Percentiles rank a stretch among this genome's conserved stretches.
These are phyloP conservation scores for Halophytophthora polymorphica DNA, from an alignment of 352 stramenopile species.

Conservation along the genomic window DNA sequence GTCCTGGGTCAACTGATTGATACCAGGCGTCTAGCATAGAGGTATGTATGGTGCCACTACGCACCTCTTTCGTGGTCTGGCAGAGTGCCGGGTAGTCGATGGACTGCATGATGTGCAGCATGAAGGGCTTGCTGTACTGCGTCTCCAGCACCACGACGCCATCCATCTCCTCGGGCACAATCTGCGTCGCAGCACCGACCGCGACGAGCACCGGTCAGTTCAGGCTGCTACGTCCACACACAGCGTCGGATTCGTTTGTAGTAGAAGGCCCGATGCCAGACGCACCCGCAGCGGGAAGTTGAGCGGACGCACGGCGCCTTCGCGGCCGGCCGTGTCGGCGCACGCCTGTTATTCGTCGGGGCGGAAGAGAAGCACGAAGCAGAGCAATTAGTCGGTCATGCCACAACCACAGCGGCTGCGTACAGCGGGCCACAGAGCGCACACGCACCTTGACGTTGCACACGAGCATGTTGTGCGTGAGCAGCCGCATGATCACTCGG, in stretches of 20 bases:
- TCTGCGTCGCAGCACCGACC: slow-evolving; percentile 31
- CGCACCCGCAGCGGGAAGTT: slow-evolving; percentile 80
- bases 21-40: background rate
- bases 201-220: background rate
- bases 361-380: background rate
- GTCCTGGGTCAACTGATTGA: background rate
- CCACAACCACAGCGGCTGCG: background rate
- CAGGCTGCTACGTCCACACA: background rate
- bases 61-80: slow-evolving; percentile 72
- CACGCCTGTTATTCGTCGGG: slow-evolving; percentile 41
- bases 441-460: slow-evolving; percentile 75
- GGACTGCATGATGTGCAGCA: slow-evolving; percentile 84
- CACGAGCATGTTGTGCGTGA: slow-evolving; percentile 88
- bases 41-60: background rate
- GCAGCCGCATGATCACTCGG: slow-evolving; percentile 56
- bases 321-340: slow-evolving; percentile 64
- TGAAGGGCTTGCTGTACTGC: slow-evolving; percentile 80
- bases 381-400: background rate
- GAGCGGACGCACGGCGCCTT: slow-evolving; percentile 51
- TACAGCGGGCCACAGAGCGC: background rate
- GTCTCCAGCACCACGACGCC: slow-evolving; percentile 77
- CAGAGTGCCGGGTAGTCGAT: slow-evolving; percentile 81
- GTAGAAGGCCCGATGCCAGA: background rate
- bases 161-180: slow-evolving; percentile 70
- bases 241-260: too few relatives aligned